A percentile compares a stretch with the other conserved stretches of the same genome.
phyloP scores from a whole-genome alignment of 2,329 filamentous ascomycete genomes.

The Fusarium praegraminearum region DNA sequence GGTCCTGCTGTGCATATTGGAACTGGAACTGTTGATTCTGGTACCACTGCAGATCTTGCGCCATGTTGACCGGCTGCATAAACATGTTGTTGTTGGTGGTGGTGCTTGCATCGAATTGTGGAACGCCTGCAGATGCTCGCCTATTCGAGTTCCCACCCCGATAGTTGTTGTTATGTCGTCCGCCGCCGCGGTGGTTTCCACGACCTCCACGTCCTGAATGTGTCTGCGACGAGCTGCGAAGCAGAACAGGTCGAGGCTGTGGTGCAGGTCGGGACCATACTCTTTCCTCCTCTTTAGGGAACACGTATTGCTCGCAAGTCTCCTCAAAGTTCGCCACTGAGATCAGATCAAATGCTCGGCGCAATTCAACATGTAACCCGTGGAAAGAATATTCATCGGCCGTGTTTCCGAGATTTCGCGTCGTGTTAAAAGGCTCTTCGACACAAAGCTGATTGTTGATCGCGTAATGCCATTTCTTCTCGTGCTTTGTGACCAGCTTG shows the following conservation, averaged over 20 bases:
- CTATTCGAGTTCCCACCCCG: slow-evolving; percentile 61
- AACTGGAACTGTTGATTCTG: slow-evolving; percentile 58
- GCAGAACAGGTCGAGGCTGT: slow-evolving; percentile 66
- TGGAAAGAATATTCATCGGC: slow-evolving; percentile 95
- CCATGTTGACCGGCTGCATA: slow-evolving; percentile 58
- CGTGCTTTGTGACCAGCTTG: slow-evolving; percentile 79
- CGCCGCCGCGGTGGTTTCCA: slow-evolving; percentile 62
- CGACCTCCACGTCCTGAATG: slow-evolving; percentile 63
- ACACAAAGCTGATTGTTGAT: slow-evolving; percentile 90
- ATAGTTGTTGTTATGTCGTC: slow-evolving; percentile 60
- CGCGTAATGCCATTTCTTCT: slow-evolving; percentile 87
- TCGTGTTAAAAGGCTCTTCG: slow-evolving; percentile 94
- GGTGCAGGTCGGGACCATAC: slow-evolving; percentile 69
- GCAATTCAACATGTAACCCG: slow-evolving; percentile 89
- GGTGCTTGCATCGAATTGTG: slow-evolving; percentile 61
- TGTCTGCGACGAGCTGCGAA: slow-evolving; percentile 72
- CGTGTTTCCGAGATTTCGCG: slow-evolving; percentile 92
- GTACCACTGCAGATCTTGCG: slow-evolving; percentile 65
- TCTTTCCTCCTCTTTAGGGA: slow-evolving; percentile 82
- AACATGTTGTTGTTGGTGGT: slow-evolving; percentile 52
- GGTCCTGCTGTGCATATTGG: slow-evolving; percentile 56
- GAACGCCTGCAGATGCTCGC: slow-evolving; percentile 65
- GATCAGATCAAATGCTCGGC: slow-evolving; percentile 87
- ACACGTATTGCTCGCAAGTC: slow-evolving; percentile 89
- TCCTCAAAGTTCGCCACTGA: slow-evolving; percentile 82